Evolutionary conservation across 305 asterid species (phyloP).

Genomic region (Salvia sclarea): DNA sequence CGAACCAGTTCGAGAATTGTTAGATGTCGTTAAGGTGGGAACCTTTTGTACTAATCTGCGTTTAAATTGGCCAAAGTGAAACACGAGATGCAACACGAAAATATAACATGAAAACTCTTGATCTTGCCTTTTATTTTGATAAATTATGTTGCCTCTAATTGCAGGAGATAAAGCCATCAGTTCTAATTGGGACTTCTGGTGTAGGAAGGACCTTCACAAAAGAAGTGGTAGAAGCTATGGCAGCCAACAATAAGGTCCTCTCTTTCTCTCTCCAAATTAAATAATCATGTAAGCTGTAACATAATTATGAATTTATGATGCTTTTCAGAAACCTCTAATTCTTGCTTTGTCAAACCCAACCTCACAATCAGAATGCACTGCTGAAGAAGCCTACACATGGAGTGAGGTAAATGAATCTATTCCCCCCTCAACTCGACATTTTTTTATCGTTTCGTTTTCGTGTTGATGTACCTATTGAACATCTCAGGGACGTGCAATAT

Average conservation of each 20-base stretch:
- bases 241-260: slow-evolving; percentile 76
- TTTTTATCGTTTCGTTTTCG: slow-evolving; percentile 3
- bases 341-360: slow-evolving; percentile 96
- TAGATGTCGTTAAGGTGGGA: slow-evolving; percentile 78
- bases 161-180: slow-evolving; percentile 84
- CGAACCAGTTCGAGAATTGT: slow-evolving; percentile 66
- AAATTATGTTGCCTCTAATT: slow-evolving; percentile 7
- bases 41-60: background rate
- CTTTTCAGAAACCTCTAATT: slow-evolving; percentile 82
- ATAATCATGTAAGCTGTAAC: no score
- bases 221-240: slow-evolving; percentile 90
- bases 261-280: slow-evolving; percentile 22
- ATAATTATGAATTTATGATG: no score
- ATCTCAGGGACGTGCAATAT: slow-evolving; percentile 76
- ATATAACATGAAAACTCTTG: background rate
- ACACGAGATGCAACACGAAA: background rate
- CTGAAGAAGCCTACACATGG: slow-evolving; percentile 97
- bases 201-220: slow-evolving; percentile 83
- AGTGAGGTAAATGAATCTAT: slow-evolving; percentile 55
- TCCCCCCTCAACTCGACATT: background rate
- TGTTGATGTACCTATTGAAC: background rate
- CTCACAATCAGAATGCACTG: slow-evolving; percentile 93
- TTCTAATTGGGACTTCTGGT: slow-evolving; percentile 94
- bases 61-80: background rate
- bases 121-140: background rate